phyloP scores from a whole-genome alignment of 1,284 basidiomycete species.

The Sporisorium reilianum region DNA sequence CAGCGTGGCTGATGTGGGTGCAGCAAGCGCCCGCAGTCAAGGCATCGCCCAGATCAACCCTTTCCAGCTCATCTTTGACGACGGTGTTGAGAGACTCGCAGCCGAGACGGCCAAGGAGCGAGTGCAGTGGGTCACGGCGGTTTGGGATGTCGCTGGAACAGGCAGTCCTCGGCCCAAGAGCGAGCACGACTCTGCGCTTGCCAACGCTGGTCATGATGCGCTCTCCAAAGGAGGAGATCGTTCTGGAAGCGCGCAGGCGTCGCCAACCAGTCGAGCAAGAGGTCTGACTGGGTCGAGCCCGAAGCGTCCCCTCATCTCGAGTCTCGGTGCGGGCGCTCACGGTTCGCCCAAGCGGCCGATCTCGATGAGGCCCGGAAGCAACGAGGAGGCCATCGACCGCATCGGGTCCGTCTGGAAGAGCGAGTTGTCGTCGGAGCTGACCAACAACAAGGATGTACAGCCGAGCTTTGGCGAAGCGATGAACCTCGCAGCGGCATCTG shows the following conservation, averaged over 20 bases:
- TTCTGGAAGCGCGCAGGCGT: constrained; percentile 1
- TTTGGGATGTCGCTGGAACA: constrained; percentile 38
- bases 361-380: constrained; percentile 31
- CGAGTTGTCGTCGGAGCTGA: constrained; percentile 50
- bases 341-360: constrained; percentile 23
- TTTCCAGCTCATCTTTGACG: constrained; percentile 65
- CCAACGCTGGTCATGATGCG: constrained; percentile 23
- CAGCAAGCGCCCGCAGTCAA: constrained; percentile 45
- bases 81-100: constrained; percentile 62
- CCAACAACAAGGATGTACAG: constrained; percentile 32
- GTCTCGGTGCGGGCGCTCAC: constrained; percentile 10
- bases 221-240: not conserved
- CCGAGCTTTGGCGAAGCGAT: constrained; percentile 45
- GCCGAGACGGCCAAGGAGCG: constrained; percentile 55
- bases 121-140: constrained; percentile 56
- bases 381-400: constrained; percentile 47
- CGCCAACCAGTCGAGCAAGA: constrained; percentile 9
- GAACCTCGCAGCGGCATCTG: constrained; percentile 18
- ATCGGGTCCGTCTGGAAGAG: constrained; percentile 57
- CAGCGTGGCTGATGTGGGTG: constrained; percentile 50
- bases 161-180: constrained; percentile 14
- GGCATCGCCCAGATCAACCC: constrained; percentile 50
- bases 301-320: constrained; percentile 9
- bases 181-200: constrained; percentile 21
- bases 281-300: constrained; percentile 16